These are phyloP conservation scores for Acanthamoeba royreba DNA, from an alignment of 208 protist genomes.

Conservation along the genomic window DNA sequence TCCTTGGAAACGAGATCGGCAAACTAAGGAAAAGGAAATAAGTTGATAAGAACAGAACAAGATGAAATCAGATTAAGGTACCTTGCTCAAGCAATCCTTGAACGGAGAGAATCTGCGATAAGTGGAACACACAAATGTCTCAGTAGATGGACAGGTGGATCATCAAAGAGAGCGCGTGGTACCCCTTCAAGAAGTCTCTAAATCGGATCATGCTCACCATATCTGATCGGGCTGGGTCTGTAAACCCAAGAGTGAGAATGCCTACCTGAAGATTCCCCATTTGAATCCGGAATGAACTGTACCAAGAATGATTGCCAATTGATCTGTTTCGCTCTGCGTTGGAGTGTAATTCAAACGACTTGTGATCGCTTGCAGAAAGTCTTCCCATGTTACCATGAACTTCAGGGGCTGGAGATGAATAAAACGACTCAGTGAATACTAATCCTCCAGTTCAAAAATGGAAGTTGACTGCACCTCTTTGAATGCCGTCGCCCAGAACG, in stretches of 20 bases:
- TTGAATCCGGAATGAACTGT: background rate
- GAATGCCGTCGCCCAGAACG: background rate
- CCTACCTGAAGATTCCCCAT: background rate
- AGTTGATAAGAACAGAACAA: background rate
- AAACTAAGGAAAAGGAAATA: background rate
- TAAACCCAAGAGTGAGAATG: background rate
- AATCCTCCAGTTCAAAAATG: background rate
- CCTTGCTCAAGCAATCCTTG: background rate
- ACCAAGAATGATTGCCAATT: background rate
- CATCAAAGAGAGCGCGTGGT: background rate
- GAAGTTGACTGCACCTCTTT: background rate
- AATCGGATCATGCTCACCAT: constrained; percentile 47
- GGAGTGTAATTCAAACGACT: background rate
- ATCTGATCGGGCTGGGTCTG: background rate
- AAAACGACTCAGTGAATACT: too few species aligned
- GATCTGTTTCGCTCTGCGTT: background rate
- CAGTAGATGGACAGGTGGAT: background rate
- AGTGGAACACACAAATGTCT: background rate
- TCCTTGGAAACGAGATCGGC: background rate
- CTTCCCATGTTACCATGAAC: constrained; percentile 30
- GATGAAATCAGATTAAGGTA: background rate
- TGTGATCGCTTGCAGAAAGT: constrained; percentile 1
- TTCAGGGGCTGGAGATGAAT: background rate
- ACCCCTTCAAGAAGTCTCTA: constrained; percentile 45
- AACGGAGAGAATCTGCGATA: constrained; percentile 23